phyloP scores from a whole-genome alignment of 139 green algal genomes.

The Micromonas commoda region DNA sequence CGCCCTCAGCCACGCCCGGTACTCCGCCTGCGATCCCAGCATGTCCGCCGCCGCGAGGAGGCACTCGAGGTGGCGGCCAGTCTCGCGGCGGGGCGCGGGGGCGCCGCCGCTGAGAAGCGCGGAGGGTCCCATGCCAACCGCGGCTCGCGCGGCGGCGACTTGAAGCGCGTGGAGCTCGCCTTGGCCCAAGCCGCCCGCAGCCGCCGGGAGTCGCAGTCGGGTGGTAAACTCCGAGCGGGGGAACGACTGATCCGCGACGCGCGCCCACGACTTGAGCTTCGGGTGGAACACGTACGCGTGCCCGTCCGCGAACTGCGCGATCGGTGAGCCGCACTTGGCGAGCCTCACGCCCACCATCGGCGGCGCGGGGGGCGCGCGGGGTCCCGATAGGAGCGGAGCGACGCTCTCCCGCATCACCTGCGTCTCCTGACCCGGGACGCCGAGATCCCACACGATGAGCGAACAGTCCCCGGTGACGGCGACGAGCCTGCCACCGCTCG shows the following conservation, averaged over 20 bases:
- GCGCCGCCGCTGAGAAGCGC: background rate
- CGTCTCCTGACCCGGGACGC: background rate
- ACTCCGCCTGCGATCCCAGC: background rate
- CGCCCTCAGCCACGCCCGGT: conserved; percentile 3
- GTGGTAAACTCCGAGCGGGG: conserved; percentile 2
- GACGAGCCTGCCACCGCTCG: background rate
- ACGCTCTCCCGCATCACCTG: background rate
- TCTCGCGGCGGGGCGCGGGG: background rate
- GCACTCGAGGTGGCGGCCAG: conserved; percentile 5
- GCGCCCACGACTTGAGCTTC: conserved; percentile 8
- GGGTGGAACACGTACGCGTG: conserved; percentile 13
- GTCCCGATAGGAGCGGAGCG: background rate
- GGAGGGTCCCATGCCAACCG: background rate
- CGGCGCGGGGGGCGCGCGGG: too few relatives aligned
- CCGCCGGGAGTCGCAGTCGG: background rate
- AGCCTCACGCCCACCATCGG: background rate
- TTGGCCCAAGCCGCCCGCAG: background rate
- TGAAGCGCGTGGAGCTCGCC: conserved; percentile 7
- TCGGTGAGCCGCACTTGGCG: background rate
- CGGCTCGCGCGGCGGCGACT: background rate
- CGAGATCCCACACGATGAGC: conserved; percentile 14
- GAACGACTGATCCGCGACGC: conserved; percentile 10
- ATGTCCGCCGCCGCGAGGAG: background rate
- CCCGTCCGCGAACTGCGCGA: conserved; percentile 6
- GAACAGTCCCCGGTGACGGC: background rate